These are phyloP conservation scores for Tylopilus sp. DNA, from an alignment of 768 basidiomycete species.

Conservation along the genomic window DNA sequence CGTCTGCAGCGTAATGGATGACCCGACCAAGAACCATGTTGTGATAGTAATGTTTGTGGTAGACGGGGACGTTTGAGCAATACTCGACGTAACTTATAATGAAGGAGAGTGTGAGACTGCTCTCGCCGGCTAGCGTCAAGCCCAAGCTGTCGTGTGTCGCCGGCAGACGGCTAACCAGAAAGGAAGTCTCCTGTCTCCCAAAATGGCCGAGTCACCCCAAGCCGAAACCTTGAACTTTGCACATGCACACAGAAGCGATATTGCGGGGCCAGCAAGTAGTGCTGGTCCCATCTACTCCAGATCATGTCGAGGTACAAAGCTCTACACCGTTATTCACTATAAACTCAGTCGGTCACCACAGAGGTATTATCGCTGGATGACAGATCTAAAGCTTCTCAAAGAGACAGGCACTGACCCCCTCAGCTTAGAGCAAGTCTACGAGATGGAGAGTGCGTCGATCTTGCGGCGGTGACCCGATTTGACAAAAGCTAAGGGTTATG, in stretches of 20 bases:
- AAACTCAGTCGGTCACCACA: conserved; percentile 22
- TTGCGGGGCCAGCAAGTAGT: conserved; percentile 66
- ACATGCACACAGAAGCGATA: conserved; percentile 29
- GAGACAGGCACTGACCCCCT: conserved; percentile 86
- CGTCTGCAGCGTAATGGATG: conserved; percentile 81
- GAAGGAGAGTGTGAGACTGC: background rate
- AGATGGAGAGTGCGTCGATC: conserved; percentile 73
- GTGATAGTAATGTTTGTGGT: background rate
- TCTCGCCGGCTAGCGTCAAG: no score
- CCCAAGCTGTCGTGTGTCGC: background rate
- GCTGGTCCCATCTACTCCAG: conserved; percentile 75
- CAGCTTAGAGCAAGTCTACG: conserved; percentile 74
- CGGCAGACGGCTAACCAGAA: conserved; percentile 5
- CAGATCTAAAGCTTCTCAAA: conserved; percentile 61
- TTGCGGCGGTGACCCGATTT: background rate
- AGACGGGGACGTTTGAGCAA: conserved; percentile 2
- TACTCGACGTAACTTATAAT: background rate
- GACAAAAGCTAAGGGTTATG: background rate
- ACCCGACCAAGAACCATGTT: conserved; percentile 66
- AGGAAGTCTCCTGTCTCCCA: conserved; percentile 9
- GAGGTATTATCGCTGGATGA: conserved; percentile 92
- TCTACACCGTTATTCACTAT: background rate
- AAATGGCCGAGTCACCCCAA: background rate
- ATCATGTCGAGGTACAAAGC: conserved; percentile 38
- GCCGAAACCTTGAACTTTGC: background rate